Conservation (phyloP, 2,329 filamentous ascomycete species). For the Penicillium sp. region DNA sequence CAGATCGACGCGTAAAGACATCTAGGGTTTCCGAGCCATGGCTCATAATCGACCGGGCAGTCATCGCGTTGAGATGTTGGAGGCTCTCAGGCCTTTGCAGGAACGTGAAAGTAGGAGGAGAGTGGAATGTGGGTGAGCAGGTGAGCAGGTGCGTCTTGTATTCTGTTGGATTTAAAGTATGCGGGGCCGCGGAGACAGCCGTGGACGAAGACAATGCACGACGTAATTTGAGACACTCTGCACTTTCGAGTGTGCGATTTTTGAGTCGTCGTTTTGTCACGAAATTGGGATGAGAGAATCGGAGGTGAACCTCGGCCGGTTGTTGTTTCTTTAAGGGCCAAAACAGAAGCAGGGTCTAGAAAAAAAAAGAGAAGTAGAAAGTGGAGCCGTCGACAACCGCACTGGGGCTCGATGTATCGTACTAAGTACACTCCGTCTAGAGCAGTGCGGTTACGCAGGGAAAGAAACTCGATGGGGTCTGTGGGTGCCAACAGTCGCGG, state of each 20-base stretch:
- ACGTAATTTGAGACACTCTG: not conserved
- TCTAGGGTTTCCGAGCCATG: constrained; percentile 32
- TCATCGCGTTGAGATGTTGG: constrained; percentile 12
- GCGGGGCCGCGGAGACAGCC: not conserved
- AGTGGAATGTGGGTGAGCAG: not conserved
- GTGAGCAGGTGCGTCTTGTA: not conserved
- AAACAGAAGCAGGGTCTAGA: not conserved
- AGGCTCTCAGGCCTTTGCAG: not conserved
- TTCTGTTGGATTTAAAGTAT: not conserved
- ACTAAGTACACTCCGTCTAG: not conserved
- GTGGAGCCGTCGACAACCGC: constrained; percentile 32
- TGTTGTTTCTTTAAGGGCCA: not conserved
- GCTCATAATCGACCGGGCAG: constrained; percentile 30
- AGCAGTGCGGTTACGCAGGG: constrained; percentile 1
- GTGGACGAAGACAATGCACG: not conserved
- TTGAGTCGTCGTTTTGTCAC: too few relatives aligned
- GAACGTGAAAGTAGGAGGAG: not conserved
- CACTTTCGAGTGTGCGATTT: not conserved
- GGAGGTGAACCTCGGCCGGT: not conserved
- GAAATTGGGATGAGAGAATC: not conserved
- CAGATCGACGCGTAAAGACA: constrained; percentile 29
- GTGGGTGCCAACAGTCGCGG: constrained; percentile 1
- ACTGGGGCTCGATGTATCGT: constrained; percentile 1
- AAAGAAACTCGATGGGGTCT: not conserved
- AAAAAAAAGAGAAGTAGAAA: constrained; percentile 20